These are phyloP conservation scores for Kurtzmaniella quercitrusa DNA, from an alignment of 1,139 yeast species.

Conservation along the genomic window DNA sequence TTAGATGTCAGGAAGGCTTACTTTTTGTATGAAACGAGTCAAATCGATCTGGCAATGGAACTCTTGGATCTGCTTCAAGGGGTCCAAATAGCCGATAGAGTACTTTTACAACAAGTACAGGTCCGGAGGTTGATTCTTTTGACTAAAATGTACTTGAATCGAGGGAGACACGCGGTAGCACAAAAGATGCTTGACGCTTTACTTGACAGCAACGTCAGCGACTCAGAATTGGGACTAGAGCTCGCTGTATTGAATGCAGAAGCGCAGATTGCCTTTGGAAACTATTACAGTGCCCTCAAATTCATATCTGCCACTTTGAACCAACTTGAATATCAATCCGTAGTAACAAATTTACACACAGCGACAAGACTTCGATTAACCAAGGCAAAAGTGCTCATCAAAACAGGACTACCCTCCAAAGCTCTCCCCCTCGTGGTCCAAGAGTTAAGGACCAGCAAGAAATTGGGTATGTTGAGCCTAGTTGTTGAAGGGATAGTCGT, in stretches of 20 bases:
- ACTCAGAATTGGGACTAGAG: constrained; percentile 28
- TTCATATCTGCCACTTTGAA: constrained; percentile 27
- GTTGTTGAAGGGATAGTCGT: constrained; percentile 37
- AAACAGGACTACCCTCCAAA: constrained; percentile 34
- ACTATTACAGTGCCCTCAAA: constrained; percentile 31
- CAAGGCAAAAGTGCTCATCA: constrained; percentile 36
- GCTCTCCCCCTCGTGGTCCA: constrained; percentile 43
- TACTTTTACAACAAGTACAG: constrained; percentile 35
- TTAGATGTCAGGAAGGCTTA: constrained; percentile 36
- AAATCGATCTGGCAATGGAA: constrained; percentile 31
- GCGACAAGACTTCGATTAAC: constrained; percentile 40
- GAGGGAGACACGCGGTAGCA: constrained; percentile 30
- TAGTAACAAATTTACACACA: constrained; percentile 29
- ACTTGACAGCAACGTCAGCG: constrained; percentile 24
- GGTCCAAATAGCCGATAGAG: constrained; percentile 20
- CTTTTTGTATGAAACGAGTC: constrained; percentile 32
- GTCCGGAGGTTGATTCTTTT: constrained; percentile 32
- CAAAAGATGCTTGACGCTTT: constrained; percentile 18
- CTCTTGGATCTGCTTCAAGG: constrained; percentile 23
- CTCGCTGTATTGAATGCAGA: constrained; percentile 22
- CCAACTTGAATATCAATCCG: constrained; percentile 16
- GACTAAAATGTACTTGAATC: constrained; percentile 31
- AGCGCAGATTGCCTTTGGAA: constrained; percentile 26
- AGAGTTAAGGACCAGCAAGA: constrained; percentile 38
- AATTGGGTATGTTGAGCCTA: constrained; percentile 35